Evolutionary conservation across 108 stramenopile species (phyloP), one percentile per base, ranked within the genome.

Genomic region (Skeletonema potamos): DNA sequence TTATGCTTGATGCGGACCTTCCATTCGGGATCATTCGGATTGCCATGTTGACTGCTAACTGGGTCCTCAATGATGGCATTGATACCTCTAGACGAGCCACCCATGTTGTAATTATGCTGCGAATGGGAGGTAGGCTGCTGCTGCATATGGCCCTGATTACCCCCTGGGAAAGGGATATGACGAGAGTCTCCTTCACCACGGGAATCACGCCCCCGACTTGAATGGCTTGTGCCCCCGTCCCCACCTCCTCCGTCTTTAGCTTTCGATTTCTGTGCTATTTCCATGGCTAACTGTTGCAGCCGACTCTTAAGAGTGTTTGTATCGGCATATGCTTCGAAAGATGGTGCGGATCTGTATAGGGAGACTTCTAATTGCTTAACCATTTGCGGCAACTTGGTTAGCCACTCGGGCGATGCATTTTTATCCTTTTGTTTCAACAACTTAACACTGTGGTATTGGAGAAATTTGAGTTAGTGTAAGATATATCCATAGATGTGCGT

Each of bases 1-100:
- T 99, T 97, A 82, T 99, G 99, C 65, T 93, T 94, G 37, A 99
- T 89, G 7, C 96, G 86, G 12, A 93, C 77, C 74, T 94, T 88
- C 85, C 89, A 87, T 27, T 98, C 91, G 2, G 88, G 88, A 82
- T 91, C 91, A 59, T 86, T 86, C 20, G 89, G 85, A 55, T 87
- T 81, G 32, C 78, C 72, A 58, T 79, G 72, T 61, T 79, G 78
- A 57, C 41, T 71, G 34, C 59, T 72, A 39, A 72, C 29, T 8
- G 22, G 57, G 13, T 58, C 67, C 0, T 34, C 67, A 7, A 56
- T 57, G 37, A 30, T 70, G 26, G n/a, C 15, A 62, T 62, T 62
- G n/a, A 9, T 34, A 13, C 61, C 37, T 62, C 61, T 36, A 34
- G 36, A 34, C 20, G 32, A 39, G 18, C 59, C 59, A 8, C 61